These are phyloP conservation scores for Knufia petricola DNA, from an alignment of 2,329 filamentous ascomycete species.

Conservation along the genomic window DNA sequence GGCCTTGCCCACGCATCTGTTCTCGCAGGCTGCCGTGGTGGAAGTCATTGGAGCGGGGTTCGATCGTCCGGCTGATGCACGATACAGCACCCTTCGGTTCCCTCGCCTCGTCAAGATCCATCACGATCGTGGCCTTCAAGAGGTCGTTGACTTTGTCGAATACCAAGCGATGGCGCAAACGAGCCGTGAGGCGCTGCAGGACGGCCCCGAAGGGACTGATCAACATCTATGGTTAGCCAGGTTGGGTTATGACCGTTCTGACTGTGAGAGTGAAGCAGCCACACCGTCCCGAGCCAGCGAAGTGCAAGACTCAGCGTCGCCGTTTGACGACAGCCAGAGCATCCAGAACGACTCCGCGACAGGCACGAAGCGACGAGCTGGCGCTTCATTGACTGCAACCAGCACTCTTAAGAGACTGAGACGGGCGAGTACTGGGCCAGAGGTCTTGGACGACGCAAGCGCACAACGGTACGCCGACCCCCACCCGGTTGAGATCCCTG, in stretches of 20 bases:
- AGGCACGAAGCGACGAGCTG: slow-evolving; percentile 1
- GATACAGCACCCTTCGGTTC: slow-evolving; percentile 67
- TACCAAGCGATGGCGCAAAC: slow-evolving; percentile 41
- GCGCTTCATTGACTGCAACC: background rate
- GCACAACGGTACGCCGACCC: background rate
- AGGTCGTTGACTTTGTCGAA: slow-evolving; percentile 59
- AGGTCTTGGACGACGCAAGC: background rate
- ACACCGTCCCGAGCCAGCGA: background rate
- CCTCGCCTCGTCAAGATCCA: slow-evolving; percentile 61
- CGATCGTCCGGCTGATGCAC: slow-evolving; percentile 43
- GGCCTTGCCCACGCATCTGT: slow-evolving; percentile 33
- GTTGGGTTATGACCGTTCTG: background rate
- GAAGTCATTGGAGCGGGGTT: slow-evolving; percentile 61
- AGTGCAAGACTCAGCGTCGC: background rate
- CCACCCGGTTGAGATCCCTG: background rate
- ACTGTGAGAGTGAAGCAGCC: background rate
- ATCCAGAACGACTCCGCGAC: background rate
- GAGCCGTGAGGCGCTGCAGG: background rate
- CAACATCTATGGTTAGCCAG: background rate
- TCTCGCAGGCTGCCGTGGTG: slow-evolving; percentile 63
- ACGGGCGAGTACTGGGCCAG: background rate
- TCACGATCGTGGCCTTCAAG: slow-evolving; percentile 59
- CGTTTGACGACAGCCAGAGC: background rate
- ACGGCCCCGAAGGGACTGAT: background rate
- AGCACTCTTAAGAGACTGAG: background rate